Evolutionary conservation across 1,284 basidiomycete species (phyloP).

Genomic region (Volvariella volvacea): DNA sequence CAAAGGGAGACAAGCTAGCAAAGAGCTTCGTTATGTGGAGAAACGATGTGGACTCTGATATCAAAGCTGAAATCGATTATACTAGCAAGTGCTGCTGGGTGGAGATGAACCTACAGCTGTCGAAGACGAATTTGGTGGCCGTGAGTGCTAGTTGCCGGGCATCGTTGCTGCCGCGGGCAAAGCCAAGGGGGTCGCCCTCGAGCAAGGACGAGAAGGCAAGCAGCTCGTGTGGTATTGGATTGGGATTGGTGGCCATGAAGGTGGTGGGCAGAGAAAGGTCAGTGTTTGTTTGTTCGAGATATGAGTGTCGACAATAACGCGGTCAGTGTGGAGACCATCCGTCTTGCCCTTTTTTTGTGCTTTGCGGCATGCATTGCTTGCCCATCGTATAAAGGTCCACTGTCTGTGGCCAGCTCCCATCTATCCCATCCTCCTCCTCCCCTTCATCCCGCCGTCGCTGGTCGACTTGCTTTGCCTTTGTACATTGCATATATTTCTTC

Average conservation of each 20-base stretch:
- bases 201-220: constrained; percentile 44
- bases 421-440: too few relatives aligned
- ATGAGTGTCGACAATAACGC: too few relatives aligned
- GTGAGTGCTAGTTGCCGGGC: constrained; percentile 56
- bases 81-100: constrained; percentile 5
- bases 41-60: constrained; percentile 59
- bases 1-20: constrained; percentile 51
- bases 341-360: too few relatives aligned
- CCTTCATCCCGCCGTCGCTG: constrained; percentile 22
- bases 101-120: constrained; percentile 54
- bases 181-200: constrained; percentile 43
- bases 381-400: too few relatives aligned
- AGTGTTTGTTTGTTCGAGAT: too few relatives aligned
- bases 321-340: too few relatives aligned
- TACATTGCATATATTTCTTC: constrained; percentile 10
- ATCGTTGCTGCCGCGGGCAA: constrained; percentile 50
- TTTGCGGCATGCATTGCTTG: too few relatives aligned
- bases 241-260: not conserved
- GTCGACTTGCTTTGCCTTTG: constrained; percentile 21
- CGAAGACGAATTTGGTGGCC: constrained; percentile 75
- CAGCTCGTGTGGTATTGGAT: constrained; percentile 31
- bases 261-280: too few relatives aligned
- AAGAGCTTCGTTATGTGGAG: constrained; percentile 66
- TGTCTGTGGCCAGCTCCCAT: too few relatives aligned
- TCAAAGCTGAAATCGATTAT: constrained; percentile 38